Conservation (phyloP, 2,329 filamentous ascomycete species). For the Cordyceps fumosorosea region DNA sequence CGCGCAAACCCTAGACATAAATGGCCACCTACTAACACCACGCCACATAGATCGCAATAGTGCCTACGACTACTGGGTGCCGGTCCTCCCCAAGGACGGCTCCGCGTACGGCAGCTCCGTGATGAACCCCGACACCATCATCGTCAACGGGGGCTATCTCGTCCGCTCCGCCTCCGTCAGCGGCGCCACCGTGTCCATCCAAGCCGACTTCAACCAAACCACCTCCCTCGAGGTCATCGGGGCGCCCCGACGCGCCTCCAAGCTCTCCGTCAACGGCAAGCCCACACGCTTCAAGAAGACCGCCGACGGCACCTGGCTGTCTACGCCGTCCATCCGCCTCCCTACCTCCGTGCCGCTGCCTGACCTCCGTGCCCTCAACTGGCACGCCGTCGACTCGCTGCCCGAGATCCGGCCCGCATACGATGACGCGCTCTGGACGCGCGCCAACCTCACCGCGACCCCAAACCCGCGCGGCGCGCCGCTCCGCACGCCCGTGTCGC, state of each 20-base stretch:
- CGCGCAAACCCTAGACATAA: neutral
- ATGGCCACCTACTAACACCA: neutral
- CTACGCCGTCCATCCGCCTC: slow-evolving; percentile 42
- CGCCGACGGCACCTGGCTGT: slow-evolving; percentile 41
- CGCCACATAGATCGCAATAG: slow-evolving; percentile 48
- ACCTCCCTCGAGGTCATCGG: slow-evolving; percentile 63
- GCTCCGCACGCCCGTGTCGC: slow-evolving; percentile 56
- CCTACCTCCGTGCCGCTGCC: slow-evolving; percentile 32
- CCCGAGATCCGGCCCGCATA: slow-evolving; percentile 61
- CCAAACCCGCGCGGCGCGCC: slow-evolving; percentile 54
- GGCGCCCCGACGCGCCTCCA: slow-evolving; percentile 42
- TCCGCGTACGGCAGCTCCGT: slow-evolving; percentile 28
- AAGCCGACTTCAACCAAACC: slow-evolving; percentile 67
- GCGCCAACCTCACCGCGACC: slow-evolving; percentile 45
- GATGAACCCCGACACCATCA: slow-evolving; percentile 39
- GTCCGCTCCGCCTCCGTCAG: slow-evolving; percentile 52
- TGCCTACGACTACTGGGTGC: slow-evolving; percentile 64
- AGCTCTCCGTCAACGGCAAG: slow-evolving; percentile 37
- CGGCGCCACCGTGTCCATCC: slow-evolving; percentile 52
- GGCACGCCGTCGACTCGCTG: slow-evolving; percentile 65
- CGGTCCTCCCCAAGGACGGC: slow-evolving; percentile 38
- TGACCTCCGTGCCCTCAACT: slow-evolving; percentile 50
- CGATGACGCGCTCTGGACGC: slow-evolving; percentile 62
- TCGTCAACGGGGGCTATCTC: slow-evolving; percentile 59
- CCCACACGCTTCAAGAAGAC: slow-evolving; percentile 29